These are phyloP conservation scores for Arabidopsis lyrata DNA, from an alignment of 441 rosid genomes.

Conservation along the genomic window DNA sequence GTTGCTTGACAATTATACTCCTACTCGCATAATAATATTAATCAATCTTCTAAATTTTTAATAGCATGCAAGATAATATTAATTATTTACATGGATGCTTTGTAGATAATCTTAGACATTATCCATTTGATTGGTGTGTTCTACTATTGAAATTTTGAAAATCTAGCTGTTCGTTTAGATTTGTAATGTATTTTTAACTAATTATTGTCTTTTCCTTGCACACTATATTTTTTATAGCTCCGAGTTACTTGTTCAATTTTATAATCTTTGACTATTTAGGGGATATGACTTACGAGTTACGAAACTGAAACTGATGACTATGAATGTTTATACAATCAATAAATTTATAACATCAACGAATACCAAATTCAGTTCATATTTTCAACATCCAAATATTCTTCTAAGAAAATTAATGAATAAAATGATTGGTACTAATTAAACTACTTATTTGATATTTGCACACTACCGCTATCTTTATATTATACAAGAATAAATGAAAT, in stretches of 20 bases:
- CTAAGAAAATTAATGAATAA: conserved; percentile 30
- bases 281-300: background rate
- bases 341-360: conserved; percentile 4
- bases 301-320: background rate
- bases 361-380: conserved; percentile 1
- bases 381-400: conserved; percentile 34
- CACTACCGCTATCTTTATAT: conserved; percentile 32
- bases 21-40: conserved; percentile 8
- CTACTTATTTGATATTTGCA: conserved; percentile 42
- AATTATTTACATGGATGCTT: conserved; percentile 22
- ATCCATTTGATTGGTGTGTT: conserved; percentile 32
- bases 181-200: conserved; percentile 15
- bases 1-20: conserved; percentile 34
- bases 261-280: conserved; percentile 26
- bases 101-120: conserved; percentile 31
- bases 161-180: conserved; percentile 9
- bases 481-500: conserved; percentile 26
- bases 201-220: background rate
- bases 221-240: conserved; percentile 19
- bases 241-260: conserved; percentile 9
- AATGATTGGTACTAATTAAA: conserved; percentile 40
- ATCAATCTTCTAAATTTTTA: conserved; percentile 10
- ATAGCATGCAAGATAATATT: conserved; percentile 27
- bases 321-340: background rate
- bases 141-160: conserved; percentile 17